These are phyloP conservation scores for Apiospora phragmitis DNA, from an alignment of 2,329 filamentous ascomycete genomes.

Conservation along the genomic window DNA sequence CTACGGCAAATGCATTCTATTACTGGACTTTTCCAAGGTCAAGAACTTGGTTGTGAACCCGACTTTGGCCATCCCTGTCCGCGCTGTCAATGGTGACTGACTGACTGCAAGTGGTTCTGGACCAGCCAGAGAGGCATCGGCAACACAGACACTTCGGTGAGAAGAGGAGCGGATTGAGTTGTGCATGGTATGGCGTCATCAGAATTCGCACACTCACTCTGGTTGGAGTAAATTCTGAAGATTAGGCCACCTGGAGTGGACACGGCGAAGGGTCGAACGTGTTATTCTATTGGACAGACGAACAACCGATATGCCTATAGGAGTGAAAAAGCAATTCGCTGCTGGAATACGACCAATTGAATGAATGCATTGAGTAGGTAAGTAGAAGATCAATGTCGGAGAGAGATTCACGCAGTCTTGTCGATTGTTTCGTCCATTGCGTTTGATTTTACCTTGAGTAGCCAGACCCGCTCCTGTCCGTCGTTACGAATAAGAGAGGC, in stretches of 20 bases:
- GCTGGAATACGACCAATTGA: background rate
- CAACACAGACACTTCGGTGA: background rate
- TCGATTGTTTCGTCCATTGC: background rate
- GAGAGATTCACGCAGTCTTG: background rate
- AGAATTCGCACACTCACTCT: background rate
- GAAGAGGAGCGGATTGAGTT: background rate
- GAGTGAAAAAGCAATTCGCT: background rate
- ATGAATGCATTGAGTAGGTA: background rate
- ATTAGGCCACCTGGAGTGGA: background rate
- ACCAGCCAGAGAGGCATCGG: background rate
- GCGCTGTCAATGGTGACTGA: background rate
- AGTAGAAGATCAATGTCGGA: background rate
- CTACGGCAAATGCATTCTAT: background rate
- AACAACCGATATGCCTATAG: background rate
- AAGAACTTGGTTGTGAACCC: background rate
- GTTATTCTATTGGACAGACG: slow-evolving; percentile 6
- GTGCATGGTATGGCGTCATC: background rate
- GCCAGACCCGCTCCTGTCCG: background rate
- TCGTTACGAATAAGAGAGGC: background rate
- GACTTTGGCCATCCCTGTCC: background rate
- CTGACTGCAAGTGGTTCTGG: background rate
- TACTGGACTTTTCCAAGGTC: background rate
- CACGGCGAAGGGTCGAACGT: background rate
- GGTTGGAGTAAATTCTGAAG: background rate
- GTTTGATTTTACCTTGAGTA: background rate